Evolutionary conservation across 257 asterid species (phyloP).

Genomic region (Solanum habrochaites): DNA sequence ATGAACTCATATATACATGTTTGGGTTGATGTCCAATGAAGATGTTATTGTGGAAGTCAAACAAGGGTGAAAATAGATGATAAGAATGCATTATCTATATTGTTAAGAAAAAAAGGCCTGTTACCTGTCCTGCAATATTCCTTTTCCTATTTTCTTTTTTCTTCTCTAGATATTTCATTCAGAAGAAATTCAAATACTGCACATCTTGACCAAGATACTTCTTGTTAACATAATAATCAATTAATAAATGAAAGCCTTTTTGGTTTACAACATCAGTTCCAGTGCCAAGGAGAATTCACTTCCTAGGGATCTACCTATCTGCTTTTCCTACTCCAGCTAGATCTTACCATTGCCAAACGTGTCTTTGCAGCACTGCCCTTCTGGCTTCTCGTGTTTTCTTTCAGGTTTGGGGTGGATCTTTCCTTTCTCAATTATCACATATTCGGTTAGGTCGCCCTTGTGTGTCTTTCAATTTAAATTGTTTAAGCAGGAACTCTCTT

Average conservation of each 20-base stretch:
- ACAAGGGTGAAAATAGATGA: neutral
- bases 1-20: neutral
- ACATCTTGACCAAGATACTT: neutral
- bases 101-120: neutral
- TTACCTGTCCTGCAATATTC: neutral
- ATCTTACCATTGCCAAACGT: neutral
- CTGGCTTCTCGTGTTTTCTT: neutral
- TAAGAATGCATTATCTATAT: neutral
- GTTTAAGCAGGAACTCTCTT: neutral
- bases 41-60: neutral
- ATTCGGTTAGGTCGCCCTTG: neutral
- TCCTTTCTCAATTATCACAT: neutral
- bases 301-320: neutral
- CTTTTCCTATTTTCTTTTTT: neutral
- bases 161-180: neutral
- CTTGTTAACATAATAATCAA: neutral
- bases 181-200: neutral
- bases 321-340: neutral
- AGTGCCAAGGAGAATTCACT: neutral
- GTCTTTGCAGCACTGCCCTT: neutral
- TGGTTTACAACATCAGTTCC: neutral
- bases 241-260: neutral
- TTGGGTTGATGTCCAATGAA: neutral
- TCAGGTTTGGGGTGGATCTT: neutral
- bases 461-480: neutral